phyloP scores from a whole-genome alignment of 2,329 filamentous ascomycete species.

The Botryotinia narcissicola region DNA sequence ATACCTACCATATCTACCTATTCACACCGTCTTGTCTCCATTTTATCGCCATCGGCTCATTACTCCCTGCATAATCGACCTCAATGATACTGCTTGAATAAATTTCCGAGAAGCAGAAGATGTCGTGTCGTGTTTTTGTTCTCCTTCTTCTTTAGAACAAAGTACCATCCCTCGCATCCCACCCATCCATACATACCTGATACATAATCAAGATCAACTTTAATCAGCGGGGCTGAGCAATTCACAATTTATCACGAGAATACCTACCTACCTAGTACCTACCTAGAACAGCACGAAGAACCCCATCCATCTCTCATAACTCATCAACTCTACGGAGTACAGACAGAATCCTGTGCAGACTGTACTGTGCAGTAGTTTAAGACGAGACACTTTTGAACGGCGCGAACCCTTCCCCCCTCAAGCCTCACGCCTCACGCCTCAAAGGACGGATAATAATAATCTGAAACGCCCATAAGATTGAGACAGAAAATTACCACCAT shows the following conservation, averaged over 20 bases:
- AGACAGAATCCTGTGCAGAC: neutral
- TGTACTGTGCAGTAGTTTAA: neutral
- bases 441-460: neutral
- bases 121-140: neutral
- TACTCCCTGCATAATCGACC: neutral
- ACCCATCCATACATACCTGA: neutral
- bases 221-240: slow-evolving; percentile 13
- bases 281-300: neutral
- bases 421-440: neutral
- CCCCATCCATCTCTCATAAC: neutral
- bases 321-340: neutral
- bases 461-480: neutral
- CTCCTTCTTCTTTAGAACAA: neutral
- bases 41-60: neutral
- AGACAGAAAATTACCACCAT: neutral
- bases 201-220: neutral
- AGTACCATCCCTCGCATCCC: neutral
- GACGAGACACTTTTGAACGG: slow-evolving; percentile 3
- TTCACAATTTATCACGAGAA: neutral
- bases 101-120: neutral
- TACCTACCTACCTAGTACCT: too few species aligned
- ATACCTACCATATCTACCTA: neutral
- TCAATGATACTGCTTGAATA: neutral
- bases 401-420: neutral
- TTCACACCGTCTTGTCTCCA: neutral